Conservation (phyloP, 257 asterid genomes). For the Solanum neorickii region DNA sequence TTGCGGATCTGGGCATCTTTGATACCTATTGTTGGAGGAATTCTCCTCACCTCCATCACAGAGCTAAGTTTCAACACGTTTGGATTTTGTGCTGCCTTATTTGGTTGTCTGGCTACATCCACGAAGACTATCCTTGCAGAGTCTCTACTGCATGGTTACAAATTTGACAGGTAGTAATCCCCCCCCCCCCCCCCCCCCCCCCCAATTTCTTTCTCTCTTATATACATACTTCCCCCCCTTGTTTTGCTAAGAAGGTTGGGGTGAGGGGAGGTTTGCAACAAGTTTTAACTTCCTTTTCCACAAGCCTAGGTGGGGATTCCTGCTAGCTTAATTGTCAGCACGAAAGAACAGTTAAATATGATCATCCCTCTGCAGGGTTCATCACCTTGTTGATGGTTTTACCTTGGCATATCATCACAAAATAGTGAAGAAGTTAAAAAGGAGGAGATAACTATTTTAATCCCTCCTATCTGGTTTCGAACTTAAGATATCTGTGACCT, state of each 20-base stretch:
- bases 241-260: background rate
- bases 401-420: background rate
- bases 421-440: background rate
- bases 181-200: background rate
- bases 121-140: constrained; percentile 45
- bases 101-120: constrained; percentile 44
- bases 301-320: background rate
- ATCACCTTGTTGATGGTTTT: background rate
- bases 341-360: background rate
- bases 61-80: constrained; percentile 34
- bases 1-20: constrained; percentile 35
- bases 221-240: background rate
- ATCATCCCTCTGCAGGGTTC: background rate
- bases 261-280: background rate
- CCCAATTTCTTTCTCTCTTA: background rate
- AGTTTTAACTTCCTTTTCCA: background rate
- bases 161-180: constrained; percentile 32
- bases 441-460: background rate
- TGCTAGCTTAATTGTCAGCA: background rate
- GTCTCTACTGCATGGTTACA: constrained; percentile 37
- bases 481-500: background rate
- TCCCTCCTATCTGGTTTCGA: background rate
- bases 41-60: constrained; percentile 40
- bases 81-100: constrained; percentile 41
- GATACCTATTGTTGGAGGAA: constrained; percentile 46